Evolutionary conservation across 129 eudicot species (phyloP).

Genomic region (carrot (Daucus carota)): DH1_v3.0 NC_030381.2:44793501-44794000

Average conservation of each 20-base stretch:
- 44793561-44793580: neutral
- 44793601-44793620: neutral
- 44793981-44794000: neutral
- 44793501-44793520: neutral
- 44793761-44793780: neutral
- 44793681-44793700: neutral
- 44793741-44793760: neutral
- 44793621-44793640: neutral
- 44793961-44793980: neutral
- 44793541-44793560: neutral
- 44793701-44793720: neutral
- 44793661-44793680: neutral
- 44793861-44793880: neutral
- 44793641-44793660: neutral
- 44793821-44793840: neutral
- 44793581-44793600: too few relatives aligned
- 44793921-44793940: too few relatives aligned
- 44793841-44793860: neutral
- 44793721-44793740: neutral
- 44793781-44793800: neutral
- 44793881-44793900: neutral
- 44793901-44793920: neutral
- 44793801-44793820: neutral
- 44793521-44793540: neutral
- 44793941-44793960: neutral